These are phyloP conservation scores for Alternaria angustiovoidea DNA, from an alignment of 2,329 filamentous ascomycete genomes.

Conservation along the genomic window DNA sequence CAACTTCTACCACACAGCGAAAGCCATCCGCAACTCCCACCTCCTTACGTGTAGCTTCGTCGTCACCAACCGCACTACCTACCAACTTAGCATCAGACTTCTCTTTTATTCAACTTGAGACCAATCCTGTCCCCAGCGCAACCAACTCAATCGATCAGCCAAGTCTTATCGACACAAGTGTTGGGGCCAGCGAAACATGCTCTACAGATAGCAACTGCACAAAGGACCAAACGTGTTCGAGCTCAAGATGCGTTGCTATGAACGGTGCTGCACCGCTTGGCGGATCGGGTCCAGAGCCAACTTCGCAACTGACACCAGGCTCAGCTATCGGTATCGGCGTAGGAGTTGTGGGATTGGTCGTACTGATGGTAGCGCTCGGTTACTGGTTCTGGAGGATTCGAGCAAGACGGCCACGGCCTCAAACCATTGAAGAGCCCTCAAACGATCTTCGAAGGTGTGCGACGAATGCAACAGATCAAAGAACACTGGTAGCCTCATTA, in stretches of 20 bases:
- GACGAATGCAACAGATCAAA: constrained; percentile 35
- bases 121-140: constrained; percentile 11
- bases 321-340: constrained; percentile 39
- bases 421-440: constrained; percentile 24
- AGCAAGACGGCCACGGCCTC: constrained; percentile 21
- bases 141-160: neutral
- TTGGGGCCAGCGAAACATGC: constrained; percentile 30
- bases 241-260: constrained; percentile 26
- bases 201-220: constrained; percentile 34
- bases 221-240: constrained; percentile 34
- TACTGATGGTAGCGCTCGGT: constrained; percentile 29
- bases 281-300: constrained; percentile 23
- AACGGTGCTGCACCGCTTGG: constrained; percentile 32
- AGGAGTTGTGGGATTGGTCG: constrained; percentile 30
- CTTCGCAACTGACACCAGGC: constrained; percentile 28
- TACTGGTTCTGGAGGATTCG: constrained; percentile 35
- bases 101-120: constrained; percentile 23
- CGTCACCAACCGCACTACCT: constrained; percentile 8
- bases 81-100: constrained; percentile 13
- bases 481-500: constrained; percentile 35
- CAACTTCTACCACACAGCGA: constrained; percentile 8
- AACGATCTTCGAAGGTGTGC: constrained; percentile 19
- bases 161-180: neutral
- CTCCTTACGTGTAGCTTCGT: constrained; percentile 8
- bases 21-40: neutral